Conservation (phyloP, 139 green algal species). For the Pleodorina starrii region DNA sequence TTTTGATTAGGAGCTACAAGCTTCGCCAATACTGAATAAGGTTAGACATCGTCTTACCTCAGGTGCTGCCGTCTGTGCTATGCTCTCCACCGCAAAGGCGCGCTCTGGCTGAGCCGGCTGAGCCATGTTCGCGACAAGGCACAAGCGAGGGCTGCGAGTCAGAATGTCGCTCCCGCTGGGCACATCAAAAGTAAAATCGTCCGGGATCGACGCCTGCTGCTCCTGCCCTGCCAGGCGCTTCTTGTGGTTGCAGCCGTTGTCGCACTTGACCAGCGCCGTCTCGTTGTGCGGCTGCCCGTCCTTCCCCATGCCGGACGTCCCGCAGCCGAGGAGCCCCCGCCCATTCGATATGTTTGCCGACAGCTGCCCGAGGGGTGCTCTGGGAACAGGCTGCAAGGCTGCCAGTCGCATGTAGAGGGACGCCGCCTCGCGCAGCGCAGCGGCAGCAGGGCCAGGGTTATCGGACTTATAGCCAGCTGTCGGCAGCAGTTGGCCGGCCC, state of each 20-base stretch:
- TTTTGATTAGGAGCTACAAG: no score
- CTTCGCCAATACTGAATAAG: no score
- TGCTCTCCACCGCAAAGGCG: no score
- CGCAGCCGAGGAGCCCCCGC: no score
- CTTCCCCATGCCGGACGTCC: no score
- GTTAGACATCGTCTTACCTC: no score
- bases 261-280: not conserved
- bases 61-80: no score
- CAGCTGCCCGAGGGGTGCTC: not conserved
- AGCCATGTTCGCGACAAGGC: not conserved
- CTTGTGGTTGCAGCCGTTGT: not conserved
- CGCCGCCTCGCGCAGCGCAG: not conserved
- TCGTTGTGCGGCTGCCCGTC: not conserved
- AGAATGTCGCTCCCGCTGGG: not conserved
- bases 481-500: not conserved
- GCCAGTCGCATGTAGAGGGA: not conserved
- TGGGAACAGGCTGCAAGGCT: not conserved
- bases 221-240: not conserved
- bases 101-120: no score
- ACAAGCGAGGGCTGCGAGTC: not conserved
- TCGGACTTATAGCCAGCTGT: conserved; percentile 10
- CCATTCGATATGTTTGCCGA: conserved; percentile 6
- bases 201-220: not conserved
- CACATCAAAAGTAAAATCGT: conserved; percentile 36
- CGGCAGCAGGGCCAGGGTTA: not conserved